A percentile compares a stretch with the other conserved stretches of the same genome.
phyloP scores from a whole-genome alignment of 1,139 yeast species.

The Scheffersomyces stambukii region DNA sequence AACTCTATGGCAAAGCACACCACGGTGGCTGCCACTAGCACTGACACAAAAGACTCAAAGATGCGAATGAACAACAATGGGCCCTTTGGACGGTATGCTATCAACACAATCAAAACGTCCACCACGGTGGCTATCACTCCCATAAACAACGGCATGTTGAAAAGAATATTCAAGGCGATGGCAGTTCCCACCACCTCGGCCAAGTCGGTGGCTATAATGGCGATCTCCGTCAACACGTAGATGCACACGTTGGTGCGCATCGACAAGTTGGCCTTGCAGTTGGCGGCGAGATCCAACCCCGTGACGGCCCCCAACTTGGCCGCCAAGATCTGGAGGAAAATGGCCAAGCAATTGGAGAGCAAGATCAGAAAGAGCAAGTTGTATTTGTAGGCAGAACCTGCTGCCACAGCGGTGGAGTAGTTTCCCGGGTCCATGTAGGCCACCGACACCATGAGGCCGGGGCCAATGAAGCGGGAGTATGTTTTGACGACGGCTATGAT shows the following conservation, averaged over 20 bases:
- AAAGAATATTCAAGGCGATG: constrained; percentile 77
- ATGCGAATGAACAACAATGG: constrained; percentile 73
- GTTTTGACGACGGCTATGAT: constrained; percentile 28
- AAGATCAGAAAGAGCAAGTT: constrained; percentile 76
- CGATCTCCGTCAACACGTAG: constrained; percentile 76
- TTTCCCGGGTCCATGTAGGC: constrained; percentile 99
- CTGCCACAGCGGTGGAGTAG: constrained; percentile 91
- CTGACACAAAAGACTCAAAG: constrained; percentile 78
- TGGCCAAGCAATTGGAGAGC: constrained; percentile 82
- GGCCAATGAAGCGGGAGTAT: constrained; percentile 73
- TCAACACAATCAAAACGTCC: constrained; percentile 78
- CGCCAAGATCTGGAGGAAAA: constrained; percentile 76
- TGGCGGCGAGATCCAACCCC: constrained; percentile 84
- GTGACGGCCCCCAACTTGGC: constrained; percentile 88
- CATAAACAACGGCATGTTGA: constrained; percentile 66
- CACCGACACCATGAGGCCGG: constrained; percentile 91
- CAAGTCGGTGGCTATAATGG: constrained; percentile 87
- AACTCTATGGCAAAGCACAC: constrained; percentile 82
- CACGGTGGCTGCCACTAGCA: constrained; percentile 77
- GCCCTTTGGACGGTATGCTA: constrained; percentile 88
- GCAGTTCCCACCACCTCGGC: constrained; percentile 96
- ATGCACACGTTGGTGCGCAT: constrained; percentile 55
- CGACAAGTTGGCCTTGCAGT: constrained; percentile 75
- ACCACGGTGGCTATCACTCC: constrained; percentile 83
- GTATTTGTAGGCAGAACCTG: constrained; percentile 85